Evolutionary conservation across 2,329 filamentous ascomycete genomes (phyloP).

Genomic region (Periconia sp.): DNA sequence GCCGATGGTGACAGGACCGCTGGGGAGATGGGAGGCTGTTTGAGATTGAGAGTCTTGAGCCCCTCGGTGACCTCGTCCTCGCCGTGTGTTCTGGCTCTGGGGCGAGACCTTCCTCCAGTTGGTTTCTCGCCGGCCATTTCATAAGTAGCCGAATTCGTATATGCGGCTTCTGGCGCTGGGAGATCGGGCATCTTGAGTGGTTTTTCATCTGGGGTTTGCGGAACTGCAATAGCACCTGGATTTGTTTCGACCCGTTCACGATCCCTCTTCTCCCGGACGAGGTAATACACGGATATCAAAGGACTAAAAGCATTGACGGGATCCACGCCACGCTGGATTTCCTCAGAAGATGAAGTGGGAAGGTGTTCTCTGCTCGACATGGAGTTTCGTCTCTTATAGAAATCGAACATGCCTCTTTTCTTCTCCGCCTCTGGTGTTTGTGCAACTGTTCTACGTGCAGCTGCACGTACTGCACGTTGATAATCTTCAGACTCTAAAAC

Average conservation of each 20-base stretch:
- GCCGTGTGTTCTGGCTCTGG: slow-evolving; percentile 87
- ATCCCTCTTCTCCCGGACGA: slow-evolving; percentile 93
- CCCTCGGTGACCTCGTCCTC: slow-evolving; percentile 85
- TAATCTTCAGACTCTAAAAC: slow-evolving; percentile 95
- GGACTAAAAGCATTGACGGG: slow-evolving; percentile 93
- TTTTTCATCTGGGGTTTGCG: slow-evolving; percentile 58
- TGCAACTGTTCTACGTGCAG: slow-evolving; percentile 65
- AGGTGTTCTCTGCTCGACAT: slow-evolving; percentile 86
- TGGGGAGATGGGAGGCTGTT: slow-evolving; percentile 51
- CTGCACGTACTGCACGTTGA: slow-evolving; percentile 74
- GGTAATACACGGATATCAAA: slow-evolving; percentile 88
- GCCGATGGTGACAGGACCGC: slow-evolving; percentile 58
- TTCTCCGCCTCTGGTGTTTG: slow-evolving; percentile 65
- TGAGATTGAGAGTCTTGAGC: slow-evolving; percentile 65
- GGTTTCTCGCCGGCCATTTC: slow-evolving; percentile 89
- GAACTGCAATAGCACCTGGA: slow-evolving; percentile 61
- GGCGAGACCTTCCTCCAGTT: slow-evolving; percentile 79
- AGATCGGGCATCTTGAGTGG: slow-evolving; percentile 71
- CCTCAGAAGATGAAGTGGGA: slow-evolving; percentile 79
- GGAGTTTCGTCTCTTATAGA: slow-evolving; percentile 93
- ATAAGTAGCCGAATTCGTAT: slow-evolving; percentile 82
- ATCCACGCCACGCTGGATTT: slow-evolving; percentile 78
- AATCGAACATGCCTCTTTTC: slow-evolving; percentile 92
- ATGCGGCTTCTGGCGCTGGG: slow-evolving; percentile 77
- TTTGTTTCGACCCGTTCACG: slow-evolving; percentile 66